A percentile compares a stretch with the other conserved stretches of the same genome.
Evolutionary conservation across 495 filamentous ascomycete species (phyloP).

Genomic region (Penicillium flavigenum): DNA sequence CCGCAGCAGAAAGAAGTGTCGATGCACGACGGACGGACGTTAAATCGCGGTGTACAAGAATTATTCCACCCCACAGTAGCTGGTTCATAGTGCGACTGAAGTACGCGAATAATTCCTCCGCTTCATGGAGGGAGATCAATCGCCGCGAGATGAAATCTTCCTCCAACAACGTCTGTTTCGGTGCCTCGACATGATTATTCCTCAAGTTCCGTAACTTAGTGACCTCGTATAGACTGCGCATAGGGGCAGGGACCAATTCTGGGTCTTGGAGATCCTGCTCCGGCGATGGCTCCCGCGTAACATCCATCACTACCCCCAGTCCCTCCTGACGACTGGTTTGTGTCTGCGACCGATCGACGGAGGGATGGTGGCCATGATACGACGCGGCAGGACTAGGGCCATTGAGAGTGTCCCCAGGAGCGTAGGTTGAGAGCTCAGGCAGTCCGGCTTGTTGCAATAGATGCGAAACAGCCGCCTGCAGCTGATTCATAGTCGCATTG

Average conservation of each 20-base stretch:
- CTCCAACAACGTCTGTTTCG: constrained; percentile 47
- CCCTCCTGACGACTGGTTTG: constrained; percentile 30
- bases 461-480: constrained; percentile 46
- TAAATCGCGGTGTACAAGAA: constrained; percentile 50
- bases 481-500: constrained; percentile 39
- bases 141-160: constrained; percentile 55
- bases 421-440: constrained; percentile 42
- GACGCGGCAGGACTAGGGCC: constrained; percentile 37
- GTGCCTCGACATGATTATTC: constrained; percentile 45
- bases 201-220: constrained; percentile 56
- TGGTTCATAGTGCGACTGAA: constrained; percentile 56
- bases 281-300: constrained; percentile 53
- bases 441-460: constrained; percentile 42
- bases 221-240: constrained; percentile 61
- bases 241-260: constrained; percentile 53
- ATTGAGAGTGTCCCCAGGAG: constrained; percentile 31
- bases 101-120: constrained; percentile 51
- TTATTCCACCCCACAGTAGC: constrained; percentile 57
- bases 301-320: constrained; percentile 38
- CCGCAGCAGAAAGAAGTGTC: constrained; percentile 49
- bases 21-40: constrained; percentile 51
- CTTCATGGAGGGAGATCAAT: constrained; percentile 48
- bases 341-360: constrained; percentile 31
- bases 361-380: constrained; percentile 27
- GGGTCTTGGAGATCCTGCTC: constrained; percentile 50